Conservation (phyloP, 805 yeast species). For the Sugiyamaella chiloensis region DNA sequence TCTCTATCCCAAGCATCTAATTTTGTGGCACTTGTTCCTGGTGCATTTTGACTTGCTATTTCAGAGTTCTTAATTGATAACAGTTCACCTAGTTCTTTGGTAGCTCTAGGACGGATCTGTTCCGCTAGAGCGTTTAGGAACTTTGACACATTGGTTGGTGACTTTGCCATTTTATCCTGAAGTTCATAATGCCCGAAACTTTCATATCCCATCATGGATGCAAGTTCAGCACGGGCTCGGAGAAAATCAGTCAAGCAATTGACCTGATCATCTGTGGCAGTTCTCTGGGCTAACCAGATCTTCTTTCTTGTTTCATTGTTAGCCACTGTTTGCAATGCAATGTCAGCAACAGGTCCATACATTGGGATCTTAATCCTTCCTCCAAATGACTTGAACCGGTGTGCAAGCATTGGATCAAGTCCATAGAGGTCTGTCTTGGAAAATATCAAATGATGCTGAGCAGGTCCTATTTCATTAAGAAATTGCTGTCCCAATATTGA, state of each 20-base stretch:
- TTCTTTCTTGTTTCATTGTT: constrained; percentile 56
- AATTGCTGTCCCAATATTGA: constrained; percentile 80
- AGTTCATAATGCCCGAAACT: constrained; percentile 79
- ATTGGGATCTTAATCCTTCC: constrained; percentile 51
- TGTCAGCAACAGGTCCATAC: constrained; percentile 61
- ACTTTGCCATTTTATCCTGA: constrained; percentile 85
- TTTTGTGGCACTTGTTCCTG: constrained; percentile 14
- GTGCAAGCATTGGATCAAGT: constrained; percentile 31
- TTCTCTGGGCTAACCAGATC: constrained; percentile 74
- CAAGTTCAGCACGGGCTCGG: constrained; percentile 63
- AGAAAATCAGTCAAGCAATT: constrained; percentile 55
- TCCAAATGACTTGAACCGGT: constrained; percentile 33
- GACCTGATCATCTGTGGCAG: constrained; percentile 62
- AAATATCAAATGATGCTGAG: constrained; percentile 23
- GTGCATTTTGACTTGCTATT: constrained; percentile 23
- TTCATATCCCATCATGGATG: constrained; percentile 65
- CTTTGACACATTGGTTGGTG: constrained; percentile 68
- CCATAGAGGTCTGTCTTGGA: constrained; percentile 30
- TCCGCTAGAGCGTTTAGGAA: constrained; percentile 61
- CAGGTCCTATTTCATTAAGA: constrained; percentile 44
- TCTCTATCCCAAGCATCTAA: constrained; percentile 93
- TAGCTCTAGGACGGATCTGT: constrained; percentile 52
- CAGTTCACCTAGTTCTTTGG: constrained; percentile 50
- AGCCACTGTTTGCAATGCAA: constrained; percentile 57
- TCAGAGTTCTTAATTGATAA: constrained; percentile 32